Percentiles rank a stretch among this genome's conserved stretches.
Conservation (phyloP, 1,284 basidiomycete genomes). For the Sanghuangporus weigelae region DNA sequence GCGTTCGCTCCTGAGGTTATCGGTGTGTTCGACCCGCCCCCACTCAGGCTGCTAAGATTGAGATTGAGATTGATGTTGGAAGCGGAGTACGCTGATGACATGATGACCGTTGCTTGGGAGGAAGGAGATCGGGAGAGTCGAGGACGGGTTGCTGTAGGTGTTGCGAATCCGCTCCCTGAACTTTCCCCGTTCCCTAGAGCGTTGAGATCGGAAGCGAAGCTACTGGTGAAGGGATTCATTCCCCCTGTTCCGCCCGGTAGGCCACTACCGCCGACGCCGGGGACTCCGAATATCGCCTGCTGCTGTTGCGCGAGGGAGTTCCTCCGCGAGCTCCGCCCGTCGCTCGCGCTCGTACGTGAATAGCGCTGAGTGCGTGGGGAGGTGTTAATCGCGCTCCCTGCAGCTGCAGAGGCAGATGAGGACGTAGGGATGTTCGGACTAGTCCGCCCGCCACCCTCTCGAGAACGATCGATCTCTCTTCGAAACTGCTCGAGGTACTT, state of each 20-base stretch:
- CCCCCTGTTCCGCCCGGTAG: not conserved
- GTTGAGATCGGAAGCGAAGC: not conserved
- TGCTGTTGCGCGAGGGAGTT: slow-evolving; percentile 9
- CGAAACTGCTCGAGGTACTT: slow-evolving; percentile 31
- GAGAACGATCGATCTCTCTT: slow-evolving; percentile 17
- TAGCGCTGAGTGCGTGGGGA: slow-evolving; percentile 10
- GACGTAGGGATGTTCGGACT: too few species aligned
- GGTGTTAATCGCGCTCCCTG: not conserved
- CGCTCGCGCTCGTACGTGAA: not conserved
- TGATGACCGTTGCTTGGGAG: slow-evolving; percentile 27
- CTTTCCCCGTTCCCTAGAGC: slow-evolving; percentile 1
- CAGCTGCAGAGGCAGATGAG: too few species aligned
- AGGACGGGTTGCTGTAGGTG: slow-evolving; percentile 33
- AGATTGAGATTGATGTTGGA: not conserved
- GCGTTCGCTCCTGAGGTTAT: slow-evolving; percentile 12
- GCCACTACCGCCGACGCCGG: not conserved
- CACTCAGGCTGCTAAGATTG: not conserved
- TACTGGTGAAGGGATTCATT: not conserved
- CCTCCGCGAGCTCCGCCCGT: not conserved
- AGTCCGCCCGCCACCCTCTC: not conserved
- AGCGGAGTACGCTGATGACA: slow-evolving; percentile 23
- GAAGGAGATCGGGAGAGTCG: slow-evolving; percentile 42
- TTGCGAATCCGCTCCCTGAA: slow-evolving; percentile 16
- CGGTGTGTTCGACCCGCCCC: not conserved
- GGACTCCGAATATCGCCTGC: not conserved